Base-by-base conservation (phyloP, 2,329 filamentous ascomycete genomes). In the Colletotrichum gloeosporioides region DNA sequence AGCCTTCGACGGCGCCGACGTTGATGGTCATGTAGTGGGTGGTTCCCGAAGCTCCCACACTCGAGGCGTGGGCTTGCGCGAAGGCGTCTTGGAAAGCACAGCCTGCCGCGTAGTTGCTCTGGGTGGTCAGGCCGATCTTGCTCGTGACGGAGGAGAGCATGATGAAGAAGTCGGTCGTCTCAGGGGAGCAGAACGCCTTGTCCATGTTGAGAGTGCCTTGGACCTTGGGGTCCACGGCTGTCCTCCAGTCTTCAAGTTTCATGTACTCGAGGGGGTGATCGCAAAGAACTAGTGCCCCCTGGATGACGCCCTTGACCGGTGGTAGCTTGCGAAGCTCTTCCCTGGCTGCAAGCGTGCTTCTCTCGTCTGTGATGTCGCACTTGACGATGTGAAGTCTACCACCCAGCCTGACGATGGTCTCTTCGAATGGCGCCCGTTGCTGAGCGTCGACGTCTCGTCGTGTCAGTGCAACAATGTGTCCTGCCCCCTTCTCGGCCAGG, bases 81-180 rank as follows among this genome's bases (percentile, higher is more conserved):
- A 74, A 74, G 2, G 80, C 81, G 74, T 86, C 85, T 65, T 85
- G 83, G 78, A 81, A 86, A 16, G 80, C 77, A 62, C 81, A 81
- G 12, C 82, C 84, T 27, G 75, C 77, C 8, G 72, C 77, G 27
- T 78, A 78, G 3, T 70, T 71, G 34, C 64, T 16, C 25, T 78
- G 77, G 3, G 34, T 39, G 34, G 34, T 39, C 34, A 39, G 15
- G 34, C 34, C 34, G 34, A 39, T 39, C 34, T 39, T 39, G 22
- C 62, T 49, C 22, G 44, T 53, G 12, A 72, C 34, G 15, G 77
- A 78, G 3, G 77, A 75, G 22, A 75, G 73, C 27, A 71, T 68
- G 25, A 78, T 67, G 49, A 78, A 77, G 53, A 78, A 78, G 34
- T 76, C 75, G 7, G 75, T 44, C 9, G 44, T 39, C 16, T 61